Percentiles rank a stretch among this genome's conserved stretches.
Conservation (phyloP, 2,329 filamentous ascomycete genomes). For the Pyrenophora tritici-repentis region DNA sequence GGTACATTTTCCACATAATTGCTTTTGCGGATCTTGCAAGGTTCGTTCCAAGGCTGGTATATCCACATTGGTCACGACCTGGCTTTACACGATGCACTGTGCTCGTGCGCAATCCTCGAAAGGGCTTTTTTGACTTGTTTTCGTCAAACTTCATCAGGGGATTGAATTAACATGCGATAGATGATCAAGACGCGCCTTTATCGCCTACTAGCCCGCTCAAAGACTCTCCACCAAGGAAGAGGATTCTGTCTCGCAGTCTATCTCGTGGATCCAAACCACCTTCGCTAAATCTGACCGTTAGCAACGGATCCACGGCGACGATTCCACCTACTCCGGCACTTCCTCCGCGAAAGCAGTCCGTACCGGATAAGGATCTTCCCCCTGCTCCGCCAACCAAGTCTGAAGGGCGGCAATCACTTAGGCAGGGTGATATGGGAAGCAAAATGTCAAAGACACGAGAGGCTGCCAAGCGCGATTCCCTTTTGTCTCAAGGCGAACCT, state of each 20-base stretch:
- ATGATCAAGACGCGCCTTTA: conserved; percentile 18
- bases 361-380: conserved; percentile 36
- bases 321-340: conserved; percentile 33
- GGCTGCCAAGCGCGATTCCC: conserved; percentile 35
- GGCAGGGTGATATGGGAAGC: conserved; percentile 27
- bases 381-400: conserved; percentile 46
- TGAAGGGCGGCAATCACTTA: conserved; percentile 21
- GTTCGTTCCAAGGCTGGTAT: conserved; percentile 1
- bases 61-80: conserved; percentile 1
- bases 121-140: not conserved
- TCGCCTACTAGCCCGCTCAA: conserved; percentile 20
- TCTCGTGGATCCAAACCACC: conserved; percentile 43
- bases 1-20: not conserved
- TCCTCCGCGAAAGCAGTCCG: conserved; percentile 14
- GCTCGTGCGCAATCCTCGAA: not conserved
- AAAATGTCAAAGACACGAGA: conserved; percentile 28
- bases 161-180: conserved; percentile 11
- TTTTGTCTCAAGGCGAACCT: conserved; percentile 28
- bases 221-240: conserved; percentile 26
- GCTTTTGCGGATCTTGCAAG: not conserved
- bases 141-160: not conserved
- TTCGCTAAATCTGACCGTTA: conserved; percentile 39
- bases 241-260: conserved; percentile 40
- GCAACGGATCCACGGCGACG: conserved; percentile 47
- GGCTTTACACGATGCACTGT: conserved; percentile 6